A percentile compares a stretch with the other conserved stretches of the same genome.
Conservation (phyloP, 129 eudicot genomes). For the Escallonia rubra region DNA sequence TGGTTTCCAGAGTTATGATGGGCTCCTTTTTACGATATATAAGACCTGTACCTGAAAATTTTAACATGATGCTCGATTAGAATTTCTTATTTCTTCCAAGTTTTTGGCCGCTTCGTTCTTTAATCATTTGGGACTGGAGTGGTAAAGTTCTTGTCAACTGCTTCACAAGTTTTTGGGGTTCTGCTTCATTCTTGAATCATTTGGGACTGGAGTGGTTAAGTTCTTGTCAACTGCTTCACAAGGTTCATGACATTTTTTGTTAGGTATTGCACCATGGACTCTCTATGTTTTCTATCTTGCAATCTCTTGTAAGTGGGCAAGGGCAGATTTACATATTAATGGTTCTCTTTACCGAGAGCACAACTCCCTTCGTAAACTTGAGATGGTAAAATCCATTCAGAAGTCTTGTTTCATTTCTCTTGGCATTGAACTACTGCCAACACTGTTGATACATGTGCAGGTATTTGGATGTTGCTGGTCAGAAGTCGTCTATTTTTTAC, state of each 20-base stretch:
- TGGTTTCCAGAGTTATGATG: no score
- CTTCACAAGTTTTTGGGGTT: not conserved
- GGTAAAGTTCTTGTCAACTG: no score
- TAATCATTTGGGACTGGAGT: no score
- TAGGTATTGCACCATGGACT: constrained; percentile 84
- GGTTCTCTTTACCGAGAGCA: constrained; percentile 78
- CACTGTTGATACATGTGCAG: constrained; percentile 30
- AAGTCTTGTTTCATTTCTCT: not conserved
- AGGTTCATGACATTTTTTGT: not conserved
- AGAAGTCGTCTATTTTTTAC: constrained; percentile 64
- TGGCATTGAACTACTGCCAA: constrained; percentile 3
- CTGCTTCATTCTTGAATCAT: not conserved
- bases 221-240: not conserved
- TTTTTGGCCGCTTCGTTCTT: not conserved
- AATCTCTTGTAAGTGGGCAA: constrained; percentile 67
- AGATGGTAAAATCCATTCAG: constrained; percentile 54
- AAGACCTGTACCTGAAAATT: no score
- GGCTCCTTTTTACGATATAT: no score
- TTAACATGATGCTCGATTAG: no score
- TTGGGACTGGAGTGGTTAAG: not conserved
- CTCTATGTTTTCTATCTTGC: constrained; percentile 56
- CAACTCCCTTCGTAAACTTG: constrained; percentile 76
- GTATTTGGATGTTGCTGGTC: constrained; percentile 69
- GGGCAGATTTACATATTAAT: constrained; percentile 68
- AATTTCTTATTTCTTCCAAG: not conserved